A percentile compares a stretch with the other conserved stretches of the same genome.
phyloP scores from a whole-genome alignment of 148 eudicot species.

The Nepenthes mirabilis region DNA sequence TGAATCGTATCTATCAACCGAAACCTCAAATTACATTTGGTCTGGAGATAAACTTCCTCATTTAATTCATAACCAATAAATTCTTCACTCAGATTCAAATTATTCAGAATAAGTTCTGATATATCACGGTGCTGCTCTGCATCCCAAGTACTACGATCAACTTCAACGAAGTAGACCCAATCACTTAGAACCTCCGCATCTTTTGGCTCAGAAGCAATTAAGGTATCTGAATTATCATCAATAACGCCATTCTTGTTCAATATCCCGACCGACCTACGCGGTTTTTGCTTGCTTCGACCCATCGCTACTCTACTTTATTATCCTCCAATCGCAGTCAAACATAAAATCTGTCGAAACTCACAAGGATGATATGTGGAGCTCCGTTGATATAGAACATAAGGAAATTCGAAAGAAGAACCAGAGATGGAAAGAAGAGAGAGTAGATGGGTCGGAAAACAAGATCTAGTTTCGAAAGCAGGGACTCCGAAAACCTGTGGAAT shows the following conservation, averaged over 20 bases:
- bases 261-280: slow-evolving; percentile 41
- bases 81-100: slow-evolving; percentile 36
- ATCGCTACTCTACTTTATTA: slow-evolving; percentile 15
- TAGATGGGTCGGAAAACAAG: too few relatives aligned
- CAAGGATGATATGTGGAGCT: too few relatives aligned
- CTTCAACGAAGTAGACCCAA: slow-evolving; percentile 37
- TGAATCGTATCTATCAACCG: slow-evolving; percentile 42
- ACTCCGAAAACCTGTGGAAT: too few relatives aligned
- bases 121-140: slow-evolving; percentile 47
- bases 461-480: too few relatives aligned
- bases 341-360: too few relatives aligned
- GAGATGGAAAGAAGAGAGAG: too few relatives aligned
- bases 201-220: slow-evolving; percentile 10
- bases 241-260: slow-evolving; percentile 9
- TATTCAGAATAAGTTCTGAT: slow-evolving; percentile 59
- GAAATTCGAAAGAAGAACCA: too few relatives aligned
- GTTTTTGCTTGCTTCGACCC: slow-evolving; percentile 69
- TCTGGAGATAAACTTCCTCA: slow-evolving; percentile 29
- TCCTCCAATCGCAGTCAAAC: too few relatives aligned
- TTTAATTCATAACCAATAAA: slow-evolving; percentile 30
- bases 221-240: slow-evolving; percentile 15
- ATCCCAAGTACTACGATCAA: slow-evolving; percentile 40
- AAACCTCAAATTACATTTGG: slow-evolving; percentile 36
- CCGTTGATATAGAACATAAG: too few relatives aligned
- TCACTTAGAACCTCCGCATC: slow-evolving; percentile 11